These are phyloP conservation scores for Penicillium brasilianum DNA, from an alignment of 2,329 filamentous ascomycete genomes.

Conservation along the genomic window DNA sequence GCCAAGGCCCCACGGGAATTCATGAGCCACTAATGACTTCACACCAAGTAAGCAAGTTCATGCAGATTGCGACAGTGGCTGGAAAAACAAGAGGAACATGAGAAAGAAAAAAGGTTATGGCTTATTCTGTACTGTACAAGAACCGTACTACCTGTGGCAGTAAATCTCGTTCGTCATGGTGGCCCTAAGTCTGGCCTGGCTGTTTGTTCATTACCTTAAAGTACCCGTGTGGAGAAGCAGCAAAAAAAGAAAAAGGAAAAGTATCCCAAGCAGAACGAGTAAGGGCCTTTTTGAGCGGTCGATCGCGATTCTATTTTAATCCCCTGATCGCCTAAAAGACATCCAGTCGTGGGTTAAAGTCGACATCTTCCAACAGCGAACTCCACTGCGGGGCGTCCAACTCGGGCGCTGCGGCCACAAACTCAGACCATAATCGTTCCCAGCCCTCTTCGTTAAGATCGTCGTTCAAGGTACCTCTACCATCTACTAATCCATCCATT, in stretches of 20 bases:
- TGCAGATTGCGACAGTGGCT: conserved; percentile 6
- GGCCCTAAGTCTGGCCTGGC: not conserved
- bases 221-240: too few relatives aligned
- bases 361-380: conserved; percentile 26
- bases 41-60: conserved; percentile 3
- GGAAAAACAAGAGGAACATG: not conserved
- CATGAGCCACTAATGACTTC: conserved; percentile 17
- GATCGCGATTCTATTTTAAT: conserved; percentile 1
- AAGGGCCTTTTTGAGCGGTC: not conserved
- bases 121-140: not conserved
- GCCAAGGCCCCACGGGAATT: conserved; percentile 23
- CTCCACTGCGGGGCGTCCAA: conserved; percentile 28
- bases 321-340: not conserved
- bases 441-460: conserved; percentile 18
- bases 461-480: conserved; percentile 6
- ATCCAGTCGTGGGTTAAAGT: conserved; percentile 20
- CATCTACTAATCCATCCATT: not conserved
- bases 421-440: conserved; percentile 25
- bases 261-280: not conserved
- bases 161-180: not conserved
- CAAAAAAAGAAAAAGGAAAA: not conserved
- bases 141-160: not conserved
- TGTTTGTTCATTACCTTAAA: not conserved
- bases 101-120: not conserved
- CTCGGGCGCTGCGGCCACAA: conserved; percentile 26